Evolutionary conservation across 306 rosid species (phyloP).

Genomic region (Lathyrus tuberosus): DNA sequence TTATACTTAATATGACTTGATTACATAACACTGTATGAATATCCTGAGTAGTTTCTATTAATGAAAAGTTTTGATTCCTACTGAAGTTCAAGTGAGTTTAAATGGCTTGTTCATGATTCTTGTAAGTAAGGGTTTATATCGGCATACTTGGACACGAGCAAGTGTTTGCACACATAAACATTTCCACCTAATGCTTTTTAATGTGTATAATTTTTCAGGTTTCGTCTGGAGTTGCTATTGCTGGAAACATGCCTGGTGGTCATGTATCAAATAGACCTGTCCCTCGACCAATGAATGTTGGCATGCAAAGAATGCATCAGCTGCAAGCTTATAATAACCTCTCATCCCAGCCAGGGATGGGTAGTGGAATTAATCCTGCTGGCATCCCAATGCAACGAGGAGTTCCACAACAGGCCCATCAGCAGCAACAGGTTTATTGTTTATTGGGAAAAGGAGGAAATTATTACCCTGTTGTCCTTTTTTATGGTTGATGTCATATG

Average conservation of each 20-base stretch:
- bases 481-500: slow-evolving; percentile 26
- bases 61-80: slow-evolving; percentile 16
- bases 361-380: slow-evolving; percentile 82
- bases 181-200: slow-evolving; percentile 23
- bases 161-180: slow-evolving; percentile 8
- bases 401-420: slow-evolving; percentile 81
- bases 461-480: background rate
- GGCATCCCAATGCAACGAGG: slow-evolving; percentile 92
- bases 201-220: slow-evolving; percentile 51
- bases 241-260: slow-evolving; percentile 66
- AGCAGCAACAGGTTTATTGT: slow-evolving; percentile 78
- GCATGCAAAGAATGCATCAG: slow-evolving; percentile 82
- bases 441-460: background rate
- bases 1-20: slow-evolving; percentile 5
- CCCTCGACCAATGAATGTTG: slow-evolving; percentile 67
- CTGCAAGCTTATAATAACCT: slow-evolving; percentile 85
- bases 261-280: slow-evolving; percentile 68
- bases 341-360: slow-evolving; percentile 82
- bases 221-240: slow-evolving; percentile 70
- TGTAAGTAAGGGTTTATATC: slow-evolving; percentile 29
- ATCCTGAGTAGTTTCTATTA: background rate
- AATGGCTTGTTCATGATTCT: background rate
- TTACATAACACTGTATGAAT: slow-evolving; percentile 19
- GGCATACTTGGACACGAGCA: slow-evolving; percentile 15
- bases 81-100: slow-evolving; percentile 17